Evolutionary conservation across 345 rosid genomes (phyloP).

Genomic region (Pelargonium nanum): DNA sequence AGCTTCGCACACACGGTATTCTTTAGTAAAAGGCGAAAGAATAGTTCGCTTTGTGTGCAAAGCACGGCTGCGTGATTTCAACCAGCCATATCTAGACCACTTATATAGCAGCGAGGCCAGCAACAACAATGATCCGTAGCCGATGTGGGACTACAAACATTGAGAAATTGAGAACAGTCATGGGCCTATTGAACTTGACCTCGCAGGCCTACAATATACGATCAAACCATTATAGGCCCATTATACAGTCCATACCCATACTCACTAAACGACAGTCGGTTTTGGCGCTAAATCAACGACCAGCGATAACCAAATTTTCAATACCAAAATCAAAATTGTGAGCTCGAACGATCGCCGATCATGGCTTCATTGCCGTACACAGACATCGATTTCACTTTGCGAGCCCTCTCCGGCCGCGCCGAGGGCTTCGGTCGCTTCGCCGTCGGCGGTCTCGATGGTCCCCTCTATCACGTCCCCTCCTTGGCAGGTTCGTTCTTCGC

Average conservation of each 20-base stretch:
- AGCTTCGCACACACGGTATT: constrained; percentile 24
- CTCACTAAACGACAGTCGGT: too few species aligned
- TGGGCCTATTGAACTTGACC: too few species aligned
- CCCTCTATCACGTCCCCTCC: constrained; percentile 43
- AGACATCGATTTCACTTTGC: constrained; percentile 42
- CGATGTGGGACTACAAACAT: not conserved
- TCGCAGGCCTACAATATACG: too few species aligned
- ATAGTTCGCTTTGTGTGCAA: constrained; percentile 36
- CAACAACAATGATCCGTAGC: not conserved
- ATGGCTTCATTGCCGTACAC: constrained; percentile 53
- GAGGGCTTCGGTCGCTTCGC: constrained; percentile 69
- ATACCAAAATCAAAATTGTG: too few species aligned
- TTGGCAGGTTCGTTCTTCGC: constrained; percentile 33
- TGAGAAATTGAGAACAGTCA: too few species aligned
- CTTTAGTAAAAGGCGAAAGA: constrained; percentile 50
- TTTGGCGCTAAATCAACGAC: too few species aligned
- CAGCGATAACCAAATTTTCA: too few species aligned
- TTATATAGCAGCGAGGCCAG: not conserved
- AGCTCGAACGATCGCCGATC: too few species aligned
- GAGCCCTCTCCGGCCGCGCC: constrained; percentile 55
- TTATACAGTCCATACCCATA: too few species aligned
- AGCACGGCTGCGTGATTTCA: constrained; percentile 12
- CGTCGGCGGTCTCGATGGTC: constrained; percentile 65
- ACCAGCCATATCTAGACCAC: not conserved
- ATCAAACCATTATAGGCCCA: too few species aligned